Conservation (phyloP, 305 asterid genomes). For the Fraxinus ornus region DNA sequence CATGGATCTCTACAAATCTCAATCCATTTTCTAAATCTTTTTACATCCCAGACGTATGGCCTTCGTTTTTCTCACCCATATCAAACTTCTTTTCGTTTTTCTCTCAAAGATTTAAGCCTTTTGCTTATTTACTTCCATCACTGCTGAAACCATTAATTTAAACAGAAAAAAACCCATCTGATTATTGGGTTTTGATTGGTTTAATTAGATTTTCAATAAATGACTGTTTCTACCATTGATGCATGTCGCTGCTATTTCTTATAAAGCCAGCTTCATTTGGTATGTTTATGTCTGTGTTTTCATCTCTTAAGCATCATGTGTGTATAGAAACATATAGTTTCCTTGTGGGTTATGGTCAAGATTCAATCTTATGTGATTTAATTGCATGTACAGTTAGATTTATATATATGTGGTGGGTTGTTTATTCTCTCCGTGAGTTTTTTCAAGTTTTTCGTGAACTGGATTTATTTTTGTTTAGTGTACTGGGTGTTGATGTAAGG, state of each 20-base stretch:
- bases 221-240: constrained; percentile 34
- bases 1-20: constrained; percentile 19
- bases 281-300: constrained; percentile 15
- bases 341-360: constrained; percentile 17
- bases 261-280: constrained; percentile 31
- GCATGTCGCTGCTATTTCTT: constrained; percentile 30
- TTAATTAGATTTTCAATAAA: constrained; percentile 19
- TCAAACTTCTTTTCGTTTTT: constrained; percentile 11
- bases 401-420: background rate
- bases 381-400: constrained; percentile 18
- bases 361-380: constrained; percentile 27
- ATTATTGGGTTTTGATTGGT: constrained; percentile 15
- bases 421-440: background rate
- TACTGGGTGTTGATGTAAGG: background rate
- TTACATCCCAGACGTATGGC: background rate
- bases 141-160: constrained; percentile 10
- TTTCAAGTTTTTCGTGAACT: background rate
- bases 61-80: constrained; percentile 18
- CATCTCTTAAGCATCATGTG: background rate
- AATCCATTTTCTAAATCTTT: constrained; percentile 22
- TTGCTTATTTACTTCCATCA: constrained; percentile 2
- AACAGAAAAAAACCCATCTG: constrained; percentile 17
- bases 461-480: background rate
- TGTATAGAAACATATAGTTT: background rate
- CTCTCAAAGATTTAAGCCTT: background rate